Base-by-base conservation (phyloP, 2,329 filamentous ascomycete genomes). In the Pseudocercospora fijiensis region DNA sequence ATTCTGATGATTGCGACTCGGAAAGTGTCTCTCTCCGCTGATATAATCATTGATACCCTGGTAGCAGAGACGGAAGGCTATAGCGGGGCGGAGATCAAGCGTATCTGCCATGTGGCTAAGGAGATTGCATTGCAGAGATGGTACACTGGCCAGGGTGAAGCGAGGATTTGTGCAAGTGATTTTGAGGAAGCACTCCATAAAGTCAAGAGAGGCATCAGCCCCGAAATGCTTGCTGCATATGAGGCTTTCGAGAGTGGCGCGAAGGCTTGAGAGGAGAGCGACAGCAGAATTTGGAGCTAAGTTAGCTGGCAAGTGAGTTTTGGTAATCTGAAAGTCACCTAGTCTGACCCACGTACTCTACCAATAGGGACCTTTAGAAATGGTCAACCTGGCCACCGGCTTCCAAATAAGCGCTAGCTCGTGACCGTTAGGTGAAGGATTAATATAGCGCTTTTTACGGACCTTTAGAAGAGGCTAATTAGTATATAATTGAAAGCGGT, bases 31-130 rank as follows among this genome's bases (percentile, higher is more conserved):
- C 79, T 92, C 43, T 78, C 81, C 28, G 73, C 79, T 0, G 88
- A 91, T 60, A 85, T 96, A 13, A 85, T 92, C 72, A 76, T 91
- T 8, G 78, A 82, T 0, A 79, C 82, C 56, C 78, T 96, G 28
- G 90, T 90, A 4, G 73, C 75, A 16, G 76, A 80, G 53, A 90
- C 90, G 0, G 88, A 92, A 7, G 92, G 92, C 0, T 91, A 90
- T 75, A 95, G 92, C 1, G 93, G 93, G 2, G 92, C 93, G 0
- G 94, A 97, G 77, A 86, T 97, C 64, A 85, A 87, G 45, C 83
- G 80, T 20, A 82, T 90, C 4, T 82, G 80, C 68, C 70, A 75
- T 18, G 70, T 76, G 24, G 75, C 75, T 1, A 77, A 78, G 49
- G 73, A 77, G 28, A 62, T 55, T 1, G 60, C 64, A 4, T 60